Conservation (phyloP, 208 protist species). For the Novymonas esmeraldas region DNA sequence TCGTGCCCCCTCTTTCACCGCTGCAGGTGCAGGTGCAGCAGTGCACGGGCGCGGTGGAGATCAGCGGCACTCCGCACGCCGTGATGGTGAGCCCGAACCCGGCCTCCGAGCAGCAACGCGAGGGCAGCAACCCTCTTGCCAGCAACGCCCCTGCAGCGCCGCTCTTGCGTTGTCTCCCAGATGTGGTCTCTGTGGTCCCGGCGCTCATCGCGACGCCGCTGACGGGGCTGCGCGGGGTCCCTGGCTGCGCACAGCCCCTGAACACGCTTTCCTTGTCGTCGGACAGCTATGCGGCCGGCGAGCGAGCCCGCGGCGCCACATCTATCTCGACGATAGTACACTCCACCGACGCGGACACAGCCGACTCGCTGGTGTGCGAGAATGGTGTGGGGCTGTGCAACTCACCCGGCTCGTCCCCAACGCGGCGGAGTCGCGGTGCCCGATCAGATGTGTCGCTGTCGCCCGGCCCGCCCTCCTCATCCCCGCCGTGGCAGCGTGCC, state of each 20-base stretch:
- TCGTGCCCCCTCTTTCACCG: neutral
- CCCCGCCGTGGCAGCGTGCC: no score
- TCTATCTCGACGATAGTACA: neutral
- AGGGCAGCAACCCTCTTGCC: neutral
- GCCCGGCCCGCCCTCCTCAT: no score
- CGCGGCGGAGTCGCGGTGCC: no score
- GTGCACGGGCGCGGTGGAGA: neutral
- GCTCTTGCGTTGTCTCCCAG: no score
- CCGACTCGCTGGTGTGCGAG: neutral
- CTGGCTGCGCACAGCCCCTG: neutral
- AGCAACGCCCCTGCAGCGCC: neutral
- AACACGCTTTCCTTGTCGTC: neutral
- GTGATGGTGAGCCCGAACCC: neutral
- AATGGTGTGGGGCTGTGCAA: neutral
- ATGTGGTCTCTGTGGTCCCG: neutral
- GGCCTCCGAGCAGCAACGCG: neutral
- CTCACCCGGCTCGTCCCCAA: neutral
- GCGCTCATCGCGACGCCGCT: neutral
- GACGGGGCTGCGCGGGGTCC: neutral
- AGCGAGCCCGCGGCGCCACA: no score
- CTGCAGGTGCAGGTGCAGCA: neutral
- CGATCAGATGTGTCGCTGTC: no score
- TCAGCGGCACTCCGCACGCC: neutral
- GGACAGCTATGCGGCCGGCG: neutral
- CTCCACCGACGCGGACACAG: neutral